A percentile compares a stretch with the other conserved stretches of the same genome.
Evolutionary conservation across 2,329 filamentous ascomycete genomes (phyloP).

Genomic region (Penicillium nordicum): DNA sequence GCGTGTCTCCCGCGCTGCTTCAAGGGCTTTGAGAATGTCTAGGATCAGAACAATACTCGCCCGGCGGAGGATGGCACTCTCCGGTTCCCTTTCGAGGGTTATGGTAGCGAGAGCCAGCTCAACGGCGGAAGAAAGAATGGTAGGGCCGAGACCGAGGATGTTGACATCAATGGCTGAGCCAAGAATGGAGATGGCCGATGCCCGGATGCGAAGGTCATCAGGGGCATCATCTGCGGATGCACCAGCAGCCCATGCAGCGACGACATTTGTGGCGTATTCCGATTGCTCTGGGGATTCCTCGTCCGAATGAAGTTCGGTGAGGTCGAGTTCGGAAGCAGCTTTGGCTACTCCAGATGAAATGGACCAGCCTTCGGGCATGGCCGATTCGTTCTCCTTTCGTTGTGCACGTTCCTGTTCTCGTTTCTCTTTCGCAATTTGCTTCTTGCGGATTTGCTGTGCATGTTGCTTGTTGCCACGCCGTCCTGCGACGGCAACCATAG

Average conservation of each 20-base stretch:
- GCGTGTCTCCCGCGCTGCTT: slow-evolving; percentile 32
- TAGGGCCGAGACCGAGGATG: slow-evolving; percentile 36
- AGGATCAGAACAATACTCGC: slow-evolving; percentile 41
- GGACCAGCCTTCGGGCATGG: slow-evolving; percentile 32
- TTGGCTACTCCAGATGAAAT: slow-evolving; percentile 19
- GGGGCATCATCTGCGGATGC: slow-evolving; percentile 37
- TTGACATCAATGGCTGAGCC: slow-evolving; percentile 42
- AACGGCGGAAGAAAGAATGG: slow-evolving; percentile 35
- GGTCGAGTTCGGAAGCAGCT: slow-evolving; percentile 3
- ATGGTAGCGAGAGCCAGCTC: slow-evolving; percentile 41
- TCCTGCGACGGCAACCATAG: slow-evolving; percentile 40
- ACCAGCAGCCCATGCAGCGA: slow-evolving; percentile 43
- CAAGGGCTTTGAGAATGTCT: slow-evolving; percentile 41
- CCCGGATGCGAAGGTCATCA: slow-evolving; percentile 43
- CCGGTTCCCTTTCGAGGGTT: slow-evolving; percentile 34
- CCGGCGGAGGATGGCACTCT: slow-evolving; percentile 42
- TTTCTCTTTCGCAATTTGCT: slow-evolving; percentile 27
- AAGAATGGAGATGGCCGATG: slow-evolving; percentile 45
- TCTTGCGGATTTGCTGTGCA: slow-evolving; percentile 30
- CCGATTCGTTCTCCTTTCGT: slow-evolving; percentile 23
- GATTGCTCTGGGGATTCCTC: slow-evolving; percentile 35
- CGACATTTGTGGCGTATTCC: slow-evolving; percentile 34
- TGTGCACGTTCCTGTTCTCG: slow-evolving; percentile 29
- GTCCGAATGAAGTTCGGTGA: slow-evolving; percentile 31
- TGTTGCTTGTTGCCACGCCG: slow-evolving; percentile 38